Evolutionary conservation across 164 flowering plant species (phyloP).

Genomic region (Annona cherimola): DNA sequence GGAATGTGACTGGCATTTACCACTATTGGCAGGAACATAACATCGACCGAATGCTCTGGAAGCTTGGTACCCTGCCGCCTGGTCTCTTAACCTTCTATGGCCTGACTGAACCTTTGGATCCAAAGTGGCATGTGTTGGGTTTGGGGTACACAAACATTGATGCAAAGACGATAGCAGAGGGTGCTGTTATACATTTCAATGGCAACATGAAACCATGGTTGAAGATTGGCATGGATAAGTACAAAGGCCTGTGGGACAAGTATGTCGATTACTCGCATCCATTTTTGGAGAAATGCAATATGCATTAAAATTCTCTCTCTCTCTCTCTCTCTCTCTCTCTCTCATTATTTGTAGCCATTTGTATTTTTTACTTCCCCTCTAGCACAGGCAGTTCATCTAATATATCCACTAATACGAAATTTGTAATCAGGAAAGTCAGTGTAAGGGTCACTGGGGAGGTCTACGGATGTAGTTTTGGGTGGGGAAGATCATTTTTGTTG

Average conservation of each 20-base stretch:
- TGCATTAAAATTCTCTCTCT: slow-evolving; percentile 33
- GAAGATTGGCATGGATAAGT: slow-evolving; percentile 79
- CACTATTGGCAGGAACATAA: slow-evolving; percentile 90
- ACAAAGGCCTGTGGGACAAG: slow-evolving; percentile 75
- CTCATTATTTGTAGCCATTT: background rate
- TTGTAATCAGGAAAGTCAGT: background rate
- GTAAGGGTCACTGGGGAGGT: background rate
- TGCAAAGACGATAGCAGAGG: slow-evolving; percentile 50
- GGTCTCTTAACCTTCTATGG: slow-evolving; percentile 83
- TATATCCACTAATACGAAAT: background rate
- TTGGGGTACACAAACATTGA: slow-evolving; percentile 78
- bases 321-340: background rate
- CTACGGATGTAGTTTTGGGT: background rate
- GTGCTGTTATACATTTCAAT: slow-evolving; percentile 79
- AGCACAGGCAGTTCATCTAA: background rate
- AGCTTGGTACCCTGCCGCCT: slow-evolving; percentile 85
- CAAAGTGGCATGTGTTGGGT: slow-evolving; percentile 76
- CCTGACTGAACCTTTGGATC: slow-evolving; percentile 63
- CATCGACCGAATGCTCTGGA: slow-evolving; percentile 74
- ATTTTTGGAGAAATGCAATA: slow-evolving; percentile 62
- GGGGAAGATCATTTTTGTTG: background rate
- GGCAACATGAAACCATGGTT: slow-evolving; percentile 90
- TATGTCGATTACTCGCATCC: slow-evolving; percentile 67
- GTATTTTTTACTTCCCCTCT: background rate
- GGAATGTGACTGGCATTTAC: slow-evolving; percentile 75